phyloP scores from a whole-genome alignment of 2,329 filamentous ascomycete genomes.

The Macroventuria anomochaeta region DNA sequence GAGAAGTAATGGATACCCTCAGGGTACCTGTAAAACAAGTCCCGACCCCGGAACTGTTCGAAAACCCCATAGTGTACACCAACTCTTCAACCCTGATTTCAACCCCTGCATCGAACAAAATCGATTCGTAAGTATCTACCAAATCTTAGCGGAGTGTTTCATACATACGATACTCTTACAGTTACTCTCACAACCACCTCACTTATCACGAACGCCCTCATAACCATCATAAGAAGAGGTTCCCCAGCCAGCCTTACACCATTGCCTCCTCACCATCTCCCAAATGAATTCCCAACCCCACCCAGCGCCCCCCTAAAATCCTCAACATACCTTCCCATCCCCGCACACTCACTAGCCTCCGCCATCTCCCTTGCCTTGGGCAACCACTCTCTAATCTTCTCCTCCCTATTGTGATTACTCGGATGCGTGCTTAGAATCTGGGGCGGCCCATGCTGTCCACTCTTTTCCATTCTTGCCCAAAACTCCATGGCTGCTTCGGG shows the following conservation, averaged over 20 bases:
- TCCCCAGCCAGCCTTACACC: too few species aligned
- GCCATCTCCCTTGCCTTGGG: conserved; percentile 51
- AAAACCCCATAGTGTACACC: too few species aligned
- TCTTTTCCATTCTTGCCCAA: conserved; percentile 66
- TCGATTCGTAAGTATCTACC: not conserved
- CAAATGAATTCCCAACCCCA: not conserved
- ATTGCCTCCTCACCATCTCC: conserved; percentile 4
- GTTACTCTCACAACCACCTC: not conserved
- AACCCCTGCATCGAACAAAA: not conserved
- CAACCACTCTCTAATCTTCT: conserved; percentile 68
- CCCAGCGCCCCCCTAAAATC: conserved; percentile 1
- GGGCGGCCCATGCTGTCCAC: conserved; percentile 61
- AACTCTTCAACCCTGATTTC: too few species aligned
- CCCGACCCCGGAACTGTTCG: too few species aligned
- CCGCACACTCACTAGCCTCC: conserved; percentile 40
- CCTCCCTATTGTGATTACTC: conserved; percentile 69
- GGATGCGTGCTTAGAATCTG: conserved; percentile 81
- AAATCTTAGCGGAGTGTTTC: not conserved
- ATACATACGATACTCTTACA: not conserved
- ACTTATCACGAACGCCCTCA: too few species aligned
- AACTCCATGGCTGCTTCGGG: conserved; percentile 70
- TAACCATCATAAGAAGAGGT: too few species aligned
- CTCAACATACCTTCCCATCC: conserved; percentile 23
- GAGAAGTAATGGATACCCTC: too few species aligned
- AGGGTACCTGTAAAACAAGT: too few species aligned